phyloP scores from a whole-genome alignment of 768 basidiomycete species.

The Lactifluus piperatus region DNA sequence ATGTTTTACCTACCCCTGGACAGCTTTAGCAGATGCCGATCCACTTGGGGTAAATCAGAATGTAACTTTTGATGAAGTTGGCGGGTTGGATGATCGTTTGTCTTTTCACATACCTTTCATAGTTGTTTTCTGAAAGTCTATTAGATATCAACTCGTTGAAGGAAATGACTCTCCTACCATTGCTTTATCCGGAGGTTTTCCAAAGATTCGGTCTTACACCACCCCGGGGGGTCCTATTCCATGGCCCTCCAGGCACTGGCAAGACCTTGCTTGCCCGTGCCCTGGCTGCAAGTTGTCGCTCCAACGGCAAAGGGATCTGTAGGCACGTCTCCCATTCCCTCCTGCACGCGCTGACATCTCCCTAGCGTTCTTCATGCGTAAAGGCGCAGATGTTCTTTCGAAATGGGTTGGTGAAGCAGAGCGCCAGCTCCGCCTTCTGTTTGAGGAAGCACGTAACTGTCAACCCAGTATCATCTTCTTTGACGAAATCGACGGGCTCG shows the following conservation, averaged over 20 bases:
- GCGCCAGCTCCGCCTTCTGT: slow-evolving; percentile 86
- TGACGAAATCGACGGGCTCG: slow-evolving; percentile 98
- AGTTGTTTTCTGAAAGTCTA: neutral
- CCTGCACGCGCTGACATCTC: neutral
- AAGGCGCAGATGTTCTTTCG: slow-evolving; percentile 94
- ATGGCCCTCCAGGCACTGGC: slow-evolving; percentile 98
- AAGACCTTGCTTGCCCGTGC: slow-evolving; percentile 93
- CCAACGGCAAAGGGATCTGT: slow-evolving; percentile 84
- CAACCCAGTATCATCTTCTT: slow-evolving; percentile 99
- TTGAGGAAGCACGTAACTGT: slow-evolving; percentile 87
- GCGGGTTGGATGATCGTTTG: slow-evolving; percentile 89
- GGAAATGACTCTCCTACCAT: slow-evolving; percentile 95
- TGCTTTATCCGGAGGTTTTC: slow-evolving; percentile 95
- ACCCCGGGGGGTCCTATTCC: slow-evolving; percentile 93
- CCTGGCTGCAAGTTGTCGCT: slow-evolving; percentile 84
- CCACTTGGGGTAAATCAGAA: slow-evolving; percentile 89
- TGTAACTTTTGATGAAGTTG: slow-evolving; percentile 94
- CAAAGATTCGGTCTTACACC: slow-evolving; percentile 91
- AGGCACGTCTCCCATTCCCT: slow-evolving; percentile 24
- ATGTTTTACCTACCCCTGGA: slow-evolving; percentile 14
- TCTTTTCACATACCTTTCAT: neutral
- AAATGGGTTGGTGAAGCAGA: slow-evolving; percentile 99
- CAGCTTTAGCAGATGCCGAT: slow-evolving; percentile 89
- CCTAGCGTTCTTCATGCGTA: slow-evolving; percentile 98
- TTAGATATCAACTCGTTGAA: slow-evolving; percentile 92